These are phyloP conservation scores for Diaporthe helianthi DNA, from an alignment of 2,329 filamentous ascomycete species.

Conservation along the genomic window DNA sequence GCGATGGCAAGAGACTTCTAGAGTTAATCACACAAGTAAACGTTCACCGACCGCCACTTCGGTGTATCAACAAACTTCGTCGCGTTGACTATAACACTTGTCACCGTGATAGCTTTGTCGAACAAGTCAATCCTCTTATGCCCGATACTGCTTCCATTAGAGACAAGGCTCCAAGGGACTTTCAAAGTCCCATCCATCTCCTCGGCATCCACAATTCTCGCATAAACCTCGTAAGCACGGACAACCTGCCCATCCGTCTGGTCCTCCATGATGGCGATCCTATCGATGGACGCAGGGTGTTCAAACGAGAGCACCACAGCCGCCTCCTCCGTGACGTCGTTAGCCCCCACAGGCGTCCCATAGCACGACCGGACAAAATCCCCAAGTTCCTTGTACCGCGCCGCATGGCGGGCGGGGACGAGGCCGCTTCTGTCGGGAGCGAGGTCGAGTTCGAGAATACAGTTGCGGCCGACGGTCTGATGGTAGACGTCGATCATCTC, in stretches of 20 bases:
- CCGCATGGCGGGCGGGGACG: conserved; percentile 37
- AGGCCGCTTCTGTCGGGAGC: conserved; percentile 39
- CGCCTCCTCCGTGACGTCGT: background rate
- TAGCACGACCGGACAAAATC: conserved; percentile 37
- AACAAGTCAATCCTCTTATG: conserved; percentile 41
- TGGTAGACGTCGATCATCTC: conserved; percentile 41
- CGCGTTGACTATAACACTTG: conserved; percentile 38
- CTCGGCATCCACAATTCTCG: conserved; percentile 30
- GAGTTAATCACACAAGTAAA: conserved; percentile 38
- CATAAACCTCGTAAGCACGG: conserved; percentile 38
- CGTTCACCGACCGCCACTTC: conserved; percentile 38
- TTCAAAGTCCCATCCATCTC: conserved; percentile 33
- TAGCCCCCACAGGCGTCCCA: background rate
- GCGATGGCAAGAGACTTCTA: no score
- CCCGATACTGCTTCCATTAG: conserved; percentile 39
- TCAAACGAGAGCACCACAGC: conserved; percentile 30
- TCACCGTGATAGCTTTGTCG: conserved; percentile 34
- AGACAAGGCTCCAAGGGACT: conserved; percentile 37
- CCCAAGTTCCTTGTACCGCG: conserved; percentile 39
- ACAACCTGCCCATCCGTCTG: conserved; percentile 40
- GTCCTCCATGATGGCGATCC: conserved; percentile 41
- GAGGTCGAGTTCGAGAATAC: conserved; percentile 39
- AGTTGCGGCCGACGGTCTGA: conserved; percentile 39
- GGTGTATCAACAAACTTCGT: conserved; percentile 38
- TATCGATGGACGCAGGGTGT: conserved; percentile 36